These are phyloP conservation scores for Monosporascus sp. DNA, from an alignment of 2,329 filamentous ascomycete genomes.

Conservation along the genomic window DNA sequence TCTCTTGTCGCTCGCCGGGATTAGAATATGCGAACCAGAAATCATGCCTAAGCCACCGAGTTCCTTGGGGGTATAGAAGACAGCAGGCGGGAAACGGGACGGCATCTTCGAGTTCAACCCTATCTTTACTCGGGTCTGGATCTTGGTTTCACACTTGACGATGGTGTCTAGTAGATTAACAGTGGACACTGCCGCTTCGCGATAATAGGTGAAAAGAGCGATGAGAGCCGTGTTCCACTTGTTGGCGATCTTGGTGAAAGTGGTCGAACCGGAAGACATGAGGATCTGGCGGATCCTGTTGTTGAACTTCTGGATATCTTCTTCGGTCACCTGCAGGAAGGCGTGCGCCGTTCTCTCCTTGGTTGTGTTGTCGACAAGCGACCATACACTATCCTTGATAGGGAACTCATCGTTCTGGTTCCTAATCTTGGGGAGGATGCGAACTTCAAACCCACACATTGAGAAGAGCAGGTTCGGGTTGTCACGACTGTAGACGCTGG, in stretches of 20 bases:
- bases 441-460: conserved; percentile 97
- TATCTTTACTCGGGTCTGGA: conserved; percentile 98
- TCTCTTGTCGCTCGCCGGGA: conserved; percentile 93
- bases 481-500: conserved; percentile 95
- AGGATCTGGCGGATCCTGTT: conserved; percentile 97
- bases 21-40: conserved; percentile 94
- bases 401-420: conserved; percentile 96
- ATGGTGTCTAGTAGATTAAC: conserved; percentile 93
- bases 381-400: conserved; percentile 98
- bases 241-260: conserved; percentile 99
- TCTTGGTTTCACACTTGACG: conserved; percentile 99
- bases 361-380: conserved; percentile 88
- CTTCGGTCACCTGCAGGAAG: conserved; percentile 95
- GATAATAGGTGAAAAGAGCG: conserved; percentile 96
- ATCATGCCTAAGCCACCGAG: conserved; percentile 98
- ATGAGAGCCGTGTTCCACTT: conserved; percentile 99
- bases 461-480: conserved; percentile 96
- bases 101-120: conserved; percentile 99
- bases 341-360: conserved; percentile 97
- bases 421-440: conserved; percentile 89
- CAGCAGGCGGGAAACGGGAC: conserved; percentile 93
- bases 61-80: conserved; percentile 98
- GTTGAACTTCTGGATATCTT: conserved; percentile 98
- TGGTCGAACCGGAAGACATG: conserved; percentile 99
- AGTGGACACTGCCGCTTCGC: conserved; percentile 93